Percentiles rank a stretch among this genome's conserved stretches.
Evolutionary conservation across 495 filamentous ascomycete species (phyloP).

Genomic region (Lasiosphaeria miniovina): DNA sequence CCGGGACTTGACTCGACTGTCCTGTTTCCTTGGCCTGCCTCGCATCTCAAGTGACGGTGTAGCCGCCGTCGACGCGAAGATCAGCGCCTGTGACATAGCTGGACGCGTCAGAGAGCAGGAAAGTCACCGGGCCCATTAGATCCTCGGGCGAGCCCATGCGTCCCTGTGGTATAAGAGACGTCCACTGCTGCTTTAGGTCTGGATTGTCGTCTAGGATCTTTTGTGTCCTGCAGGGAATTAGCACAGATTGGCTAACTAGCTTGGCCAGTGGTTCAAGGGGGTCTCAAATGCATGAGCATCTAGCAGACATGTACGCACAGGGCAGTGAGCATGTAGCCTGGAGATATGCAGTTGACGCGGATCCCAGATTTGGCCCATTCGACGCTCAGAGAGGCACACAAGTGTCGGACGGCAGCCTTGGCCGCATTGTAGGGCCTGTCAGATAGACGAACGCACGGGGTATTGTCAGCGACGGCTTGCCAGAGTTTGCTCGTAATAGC

Average conservation of each 20-base stretch:
- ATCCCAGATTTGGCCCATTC: constrained; percentile 86
- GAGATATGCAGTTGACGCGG: constrained; percentile 86
- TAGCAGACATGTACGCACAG: constrained; percentile 53
- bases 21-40: too few relatives aligned
- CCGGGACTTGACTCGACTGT: too few relatives aligned
- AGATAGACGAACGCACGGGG: neutral
- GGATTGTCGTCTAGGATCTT: constrained; percentile 94
- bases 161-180: constrained; percentile 81
- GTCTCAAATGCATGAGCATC: too few relatives aligned
- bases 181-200: constrained; percentile 83
- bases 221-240: constrained; percentile 61
- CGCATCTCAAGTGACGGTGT: constrained; percentile 61
- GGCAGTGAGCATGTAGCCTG: constrained; percentile 92
- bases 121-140: constrained; percentile 89
- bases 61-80: constrained; percentile 86
- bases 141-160: constrained; percentile 92
- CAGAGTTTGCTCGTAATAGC: neutral
- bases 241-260: too few relatives aligned
- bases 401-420: constrained; percentile 84
- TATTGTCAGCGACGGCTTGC: too few relatives aligned
- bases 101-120: constrained; percentile 81
- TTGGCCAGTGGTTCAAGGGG: too few relatives aligned
- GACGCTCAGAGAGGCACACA: constrained; percentile 76
- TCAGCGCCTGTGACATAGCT: constrained; percentile 88
- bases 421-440: constrained; percentile 76